Percentiles rank a stretch among this genome's conserved stretches.
Evolutionary conservation across 176 grass and related monocot species (phyloP).

Genomic region (Aegilops tauschii): DNA sequence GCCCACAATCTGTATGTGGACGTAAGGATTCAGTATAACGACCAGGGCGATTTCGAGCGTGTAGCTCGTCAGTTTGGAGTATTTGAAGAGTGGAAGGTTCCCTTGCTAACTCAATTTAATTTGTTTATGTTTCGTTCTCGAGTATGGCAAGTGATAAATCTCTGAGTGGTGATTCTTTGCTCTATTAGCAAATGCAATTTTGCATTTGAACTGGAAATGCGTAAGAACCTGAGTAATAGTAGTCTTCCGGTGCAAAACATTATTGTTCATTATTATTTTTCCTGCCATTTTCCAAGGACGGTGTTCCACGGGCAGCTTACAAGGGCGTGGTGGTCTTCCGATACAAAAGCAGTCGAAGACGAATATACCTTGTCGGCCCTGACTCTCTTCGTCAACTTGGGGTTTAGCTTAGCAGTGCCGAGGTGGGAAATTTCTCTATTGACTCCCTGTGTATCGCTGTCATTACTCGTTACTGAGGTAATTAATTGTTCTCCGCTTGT

Average conservation of each 20-base stretch:
- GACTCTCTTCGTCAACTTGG: conserved; percentile 65
- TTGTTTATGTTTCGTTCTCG: too few species aligned
- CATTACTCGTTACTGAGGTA: too few species aligned
- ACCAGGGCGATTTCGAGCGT: conserved; percentile 81
- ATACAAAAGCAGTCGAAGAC: conserved; percentile 55
- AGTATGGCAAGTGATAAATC: too few species aligned
- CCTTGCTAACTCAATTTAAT: conserved; percentile 14
- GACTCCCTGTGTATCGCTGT: too few species aligned
- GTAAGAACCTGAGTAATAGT: too few species aligned
- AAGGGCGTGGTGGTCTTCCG: conserved; percentile 91
- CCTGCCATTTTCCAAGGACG: conserved; percentile 49
- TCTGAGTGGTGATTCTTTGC: not conserved
- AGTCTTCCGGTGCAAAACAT: not conserved
- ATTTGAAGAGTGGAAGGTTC: conserved; percentile 99
- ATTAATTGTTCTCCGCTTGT: too few species aligned
- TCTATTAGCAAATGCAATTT: not conserved
- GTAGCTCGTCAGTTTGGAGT: conserved; percentile 92
- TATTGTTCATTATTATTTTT: not conserved
- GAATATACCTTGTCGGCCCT: conserved; percentile 61
- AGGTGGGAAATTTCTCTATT: too few species aligned
- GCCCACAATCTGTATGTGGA: conserved; percentile 62
- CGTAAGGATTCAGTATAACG: conserved; percentile 74
- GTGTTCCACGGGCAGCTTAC: conserved; percentile 88
- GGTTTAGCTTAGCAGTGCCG: not conserved
- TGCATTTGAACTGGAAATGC: not conserved